phyloP scores from a whole-genome alignment of 2,329 filamentous ascomycete species.

The Arachnopeziza araneosa region DNA sequence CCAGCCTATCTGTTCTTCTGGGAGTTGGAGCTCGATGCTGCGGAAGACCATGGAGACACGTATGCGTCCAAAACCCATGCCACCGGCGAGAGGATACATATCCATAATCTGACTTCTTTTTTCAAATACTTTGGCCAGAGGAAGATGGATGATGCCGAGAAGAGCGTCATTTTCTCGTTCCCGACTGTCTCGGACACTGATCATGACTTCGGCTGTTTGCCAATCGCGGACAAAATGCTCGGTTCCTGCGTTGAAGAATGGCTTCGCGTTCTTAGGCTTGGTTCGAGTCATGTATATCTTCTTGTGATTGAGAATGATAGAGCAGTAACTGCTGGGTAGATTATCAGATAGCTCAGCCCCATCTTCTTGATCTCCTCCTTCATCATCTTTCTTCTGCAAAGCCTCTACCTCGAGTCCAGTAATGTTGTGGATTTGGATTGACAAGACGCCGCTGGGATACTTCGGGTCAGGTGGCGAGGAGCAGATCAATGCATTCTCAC shows the following conservation, averaged over 20 bases:
- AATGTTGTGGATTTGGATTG: conserved; percentile 26
- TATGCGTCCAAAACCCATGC: conserved; percentile 65
- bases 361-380: conserved; percentile 38
- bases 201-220: conserved; percentile 59
- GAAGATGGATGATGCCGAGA: conserved; percentile 65
- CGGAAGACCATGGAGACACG: conserved; percentile 70
- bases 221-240: conserved; percentile 69
- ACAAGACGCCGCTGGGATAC: conserved; percentile 59
- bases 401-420: conserved; percentile 24
- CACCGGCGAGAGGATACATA: conserved; percentile 62
- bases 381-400: conserved; percentile 18
- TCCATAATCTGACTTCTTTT: conserved; percentile 59
- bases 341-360: conserved; percentile 56
- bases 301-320: conserved; percentile 66
- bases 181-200: conserved; percentile 61
- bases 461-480: conserved; percentile 58
- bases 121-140: conserved; percentile 55
- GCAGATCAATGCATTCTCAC: conserved; percentile 60
- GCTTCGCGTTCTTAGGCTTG: conserved; percentile 72
- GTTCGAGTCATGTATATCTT: conserved; percentile 66
- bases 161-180: conserved; percentile 65
- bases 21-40: conserved; percentile 58
- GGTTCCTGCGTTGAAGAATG: conserved; percentile 72
- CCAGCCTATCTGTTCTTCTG: conserved; percentile 58
- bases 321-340: conserved; percentile 66